Percentiles rank a stretch among this genome's conserved stretches.
Conservation (phyloP, 306 rosid genomes). For the Vigna radiata region DNA sequence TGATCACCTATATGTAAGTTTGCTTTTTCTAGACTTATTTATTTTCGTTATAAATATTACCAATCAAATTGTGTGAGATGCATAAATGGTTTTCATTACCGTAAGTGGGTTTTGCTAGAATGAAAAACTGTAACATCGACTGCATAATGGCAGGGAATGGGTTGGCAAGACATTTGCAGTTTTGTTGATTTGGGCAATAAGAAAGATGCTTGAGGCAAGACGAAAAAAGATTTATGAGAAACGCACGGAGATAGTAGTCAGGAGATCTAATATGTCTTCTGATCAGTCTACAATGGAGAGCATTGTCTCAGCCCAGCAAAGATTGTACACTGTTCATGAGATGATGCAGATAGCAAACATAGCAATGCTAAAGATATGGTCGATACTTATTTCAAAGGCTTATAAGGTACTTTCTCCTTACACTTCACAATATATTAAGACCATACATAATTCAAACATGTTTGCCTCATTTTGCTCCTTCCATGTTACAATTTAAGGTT, state of each 20-base stretch:
- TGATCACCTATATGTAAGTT: conserved; percentile 72
- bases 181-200: conserved; percentile 66
- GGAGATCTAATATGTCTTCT: conserved; percentile 49
- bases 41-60: not conserved
- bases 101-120: conserved; percentile 1
- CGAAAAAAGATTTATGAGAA: conserved; percentile 44
- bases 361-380: conserved; percentile 77
- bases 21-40: not conserved
- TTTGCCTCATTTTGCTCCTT: not conserved
- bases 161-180: conserved; percentile 76
- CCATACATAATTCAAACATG: too few relatives aligned
- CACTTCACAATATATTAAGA: not conserved
- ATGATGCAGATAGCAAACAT: conserved; percentile 70
- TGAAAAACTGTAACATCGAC: conserved; percentile 22
- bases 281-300: conserved; percentile 74
- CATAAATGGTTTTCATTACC: not conserved
- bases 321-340: conserved; percentile 69
- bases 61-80: conserved; percentile 25
- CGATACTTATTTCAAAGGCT: conserved; percentile 75
- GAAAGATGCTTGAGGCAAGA: conserved; percentile 70
- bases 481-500: not conserved
- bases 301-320: conserved; percentile 87
- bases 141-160: conserved; percentile 78
- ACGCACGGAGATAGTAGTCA: conserved; percentile 73
- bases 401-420: conserved; percentile 65